A percentile compares a stretch with the other conserved stretches of the same genome.
phyloP scores from a whole-genome alignment of 768 basidiomycete species.

The Boletus tomentosulus region DNA sequence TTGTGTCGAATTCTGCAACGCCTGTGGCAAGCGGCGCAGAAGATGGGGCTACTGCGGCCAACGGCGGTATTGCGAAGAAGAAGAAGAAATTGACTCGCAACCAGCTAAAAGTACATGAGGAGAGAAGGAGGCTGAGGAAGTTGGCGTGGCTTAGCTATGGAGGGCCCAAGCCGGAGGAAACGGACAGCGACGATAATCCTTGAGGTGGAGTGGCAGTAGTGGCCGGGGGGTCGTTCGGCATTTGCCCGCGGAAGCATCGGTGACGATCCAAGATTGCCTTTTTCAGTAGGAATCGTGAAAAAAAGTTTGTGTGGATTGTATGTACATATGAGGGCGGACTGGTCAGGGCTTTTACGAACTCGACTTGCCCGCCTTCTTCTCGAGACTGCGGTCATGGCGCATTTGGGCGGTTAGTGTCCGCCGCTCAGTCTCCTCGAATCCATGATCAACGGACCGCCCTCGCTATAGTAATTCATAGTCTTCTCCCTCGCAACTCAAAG shows the following conservation, averaged over 20 bases:
- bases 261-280: slow-evolving; percentile 31
- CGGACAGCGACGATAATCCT: slow-evolving; percentile 54
- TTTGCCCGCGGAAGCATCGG: slow-evolving; percentile 16
- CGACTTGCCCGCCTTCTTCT: slow-evolving; percentile 1
- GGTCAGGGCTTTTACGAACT: background rate
- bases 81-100: slow-evolving; percentile 93
- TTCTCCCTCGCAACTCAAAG: background rate
- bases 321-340: background rate
- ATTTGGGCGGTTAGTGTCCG: background rate
- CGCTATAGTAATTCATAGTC: background rate
- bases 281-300: slow-evolving; percentile 14
- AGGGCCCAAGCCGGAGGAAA: slow-evolving; percentile 80
- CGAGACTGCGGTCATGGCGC: slow-evolving; percentile 7
- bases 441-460: slow-evolving; percentile 1
- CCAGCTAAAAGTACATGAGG: slow-evolving; percentile 85
- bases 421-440: slow-evolving; percentile 3
- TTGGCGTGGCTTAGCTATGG: slow-evolving; percentile 80
- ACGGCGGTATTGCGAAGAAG: slow-evolving; percentile 45
- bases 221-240: slow-evolving; percentile 17
- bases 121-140: slow-evolving; percentile 75
- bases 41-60: slow-evolving; percentile 38
- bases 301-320: slow-evolving; percentile 12
- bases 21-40: slow-evolving; percentile 79
- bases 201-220: slow-evolving; percentile 10
- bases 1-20: slow-evolving; percentile 65